Evolutionary conservation across 192 early-diverging fungal species (phyloP).

Genomic region (Rhizophagus clarus): DNA sequence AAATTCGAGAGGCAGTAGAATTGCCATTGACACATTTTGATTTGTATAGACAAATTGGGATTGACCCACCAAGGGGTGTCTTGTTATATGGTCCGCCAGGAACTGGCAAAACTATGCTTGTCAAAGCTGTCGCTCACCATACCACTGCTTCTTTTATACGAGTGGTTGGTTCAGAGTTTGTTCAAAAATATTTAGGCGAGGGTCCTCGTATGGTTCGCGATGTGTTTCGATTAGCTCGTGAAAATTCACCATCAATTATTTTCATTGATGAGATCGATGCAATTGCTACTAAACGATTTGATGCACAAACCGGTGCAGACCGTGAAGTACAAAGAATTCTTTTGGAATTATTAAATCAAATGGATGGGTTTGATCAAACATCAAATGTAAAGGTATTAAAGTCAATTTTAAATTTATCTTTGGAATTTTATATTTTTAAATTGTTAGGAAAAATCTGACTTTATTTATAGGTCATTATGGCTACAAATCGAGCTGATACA

Average conservation of each 20-base stretch:
- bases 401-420: background rate
- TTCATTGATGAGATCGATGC: constrained; percentile 99
- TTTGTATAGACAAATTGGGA: constrained; percentile 97
- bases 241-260: constrained; percentile 97
- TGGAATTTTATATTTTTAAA: background rate
- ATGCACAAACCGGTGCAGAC: constrained; percentile 97
- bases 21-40: constrained; percentile 98
- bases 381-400: constrained; percentile 87
- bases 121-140: constrained; percentile 98
- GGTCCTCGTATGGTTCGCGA: constrained; percentile 98
- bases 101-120: constrained; percentile 98
- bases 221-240: constrained; percentile 93
- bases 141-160: constrained; percentile 96
- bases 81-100: constrained; percentile 98
- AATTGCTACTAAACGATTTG: constrained; percentile 97
- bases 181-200: constrained; percentile 99
- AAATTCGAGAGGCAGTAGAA: constrained; percentile 95
- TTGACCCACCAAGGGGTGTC: constrained; percentile 98
- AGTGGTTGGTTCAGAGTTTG: constrained; percentile 97
- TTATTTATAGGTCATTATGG: constrained; percentile 88
- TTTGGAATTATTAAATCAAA: constrained; percentile 96
- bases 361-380: constrained; percentile 99
- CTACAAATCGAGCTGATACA: constrained; percentile 97
- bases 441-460: background rate
- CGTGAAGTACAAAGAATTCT: constrained; percentile 98